phyloP scores from a whole-genome alignment of 1,284 basidiomycete genomes.

The Boletus mariae region DNA sequence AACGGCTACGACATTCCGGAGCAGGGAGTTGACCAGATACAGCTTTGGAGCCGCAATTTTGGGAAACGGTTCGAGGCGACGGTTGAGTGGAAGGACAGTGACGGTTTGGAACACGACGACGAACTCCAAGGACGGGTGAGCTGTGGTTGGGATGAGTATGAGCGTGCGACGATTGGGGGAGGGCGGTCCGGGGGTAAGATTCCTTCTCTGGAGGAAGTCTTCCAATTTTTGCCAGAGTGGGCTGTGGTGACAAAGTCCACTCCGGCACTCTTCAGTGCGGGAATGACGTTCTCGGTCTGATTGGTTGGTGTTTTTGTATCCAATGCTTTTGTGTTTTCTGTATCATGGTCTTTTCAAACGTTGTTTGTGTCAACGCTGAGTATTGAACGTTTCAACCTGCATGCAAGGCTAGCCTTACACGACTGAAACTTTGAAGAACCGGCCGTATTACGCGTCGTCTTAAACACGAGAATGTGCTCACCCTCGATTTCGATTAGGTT shows the following conservation, averaged over 20 bases:
- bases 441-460: too few species aligned
- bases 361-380: neutral
- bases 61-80: slow-evolving; percentile 55
- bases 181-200: slow-evolving; percentile 44
- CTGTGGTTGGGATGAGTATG: slow-evolving; percentile 71
- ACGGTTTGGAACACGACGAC: slow-evolving; percentile 20
- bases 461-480: too few species aligned
- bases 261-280: slow-evolving; percentile 62
- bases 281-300: slow-evolving; percentile 39
- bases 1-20: slow-evolving; percentile 41
- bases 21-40: slow-evolving; percentile 43
- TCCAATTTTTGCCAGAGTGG: slow-evolving; percentile 68
- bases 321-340: neutral
- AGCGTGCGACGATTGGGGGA: slow-evolving; percentile 50
- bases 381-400: too few species aligned
- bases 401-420: too few species aligned
- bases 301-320: neutral
- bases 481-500: neutral
- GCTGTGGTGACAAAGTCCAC: slow-evolving; percentile 54
- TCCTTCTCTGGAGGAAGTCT: slow-evolving; percentile 69
- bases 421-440: too few species aligned
- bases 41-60: slow-evolving; percentile 72
- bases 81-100: slow-evolving; percentile 37
- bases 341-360: neutral
- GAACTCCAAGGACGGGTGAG: slow-evolving; percentile 47